These are phyloP conservation scores for Hibiscus tridactylites DNA, from an alignment of 345 rosid genomes.

Conservation along the genomic window DNA sequence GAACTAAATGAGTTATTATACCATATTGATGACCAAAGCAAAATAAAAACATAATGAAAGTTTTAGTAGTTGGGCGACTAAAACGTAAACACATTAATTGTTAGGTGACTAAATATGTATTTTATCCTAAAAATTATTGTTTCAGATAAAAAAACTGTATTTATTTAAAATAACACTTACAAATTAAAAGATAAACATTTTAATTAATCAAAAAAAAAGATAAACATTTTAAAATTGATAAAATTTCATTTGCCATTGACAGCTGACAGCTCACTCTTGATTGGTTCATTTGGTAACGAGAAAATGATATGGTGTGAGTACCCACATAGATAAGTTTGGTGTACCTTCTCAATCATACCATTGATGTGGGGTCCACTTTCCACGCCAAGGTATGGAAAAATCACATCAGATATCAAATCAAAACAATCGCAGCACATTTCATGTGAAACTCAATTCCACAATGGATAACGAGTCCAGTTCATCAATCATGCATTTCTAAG, in stretches of 20 bases:
- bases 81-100: too few species aligned
- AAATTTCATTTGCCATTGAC: neutral
- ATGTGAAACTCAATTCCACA: neutral
- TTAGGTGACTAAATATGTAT: too few species aligned
- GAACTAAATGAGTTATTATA: too few species aligned
- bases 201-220: too few species aligned
- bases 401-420: slow-evolving; percentile 9
- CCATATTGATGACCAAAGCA: too few species aligned
- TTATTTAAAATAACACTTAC: too few species aligned
- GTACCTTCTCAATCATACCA: slow-evolving; percentile 32
- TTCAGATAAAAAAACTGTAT: too few species aligned
- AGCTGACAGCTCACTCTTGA: neutral
- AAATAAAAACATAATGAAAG: too few species aligned
- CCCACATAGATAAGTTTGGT: slow-evolving; percentile 33
- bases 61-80: too few species aligned
- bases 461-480: neutral
- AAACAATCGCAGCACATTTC: neutral
- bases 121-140: too few species aligned
- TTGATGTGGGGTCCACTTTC: slow-evolving; percentile 8
- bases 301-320: slow-evolving; percentile 28
- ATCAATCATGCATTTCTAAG: neutral
- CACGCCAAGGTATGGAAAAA: neutral
- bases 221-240: too few species aligned
- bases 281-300: neutral
- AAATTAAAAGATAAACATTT: too few species aligned